A percentile compares a stretch with the other conserved stretches of the same genome.
These are phyloP conservation scores for Aspergillus fijiensis DNA, from an alignment of 2,329 filamentous ascomycete genomes.

Conservation along the genomic window DNA sequence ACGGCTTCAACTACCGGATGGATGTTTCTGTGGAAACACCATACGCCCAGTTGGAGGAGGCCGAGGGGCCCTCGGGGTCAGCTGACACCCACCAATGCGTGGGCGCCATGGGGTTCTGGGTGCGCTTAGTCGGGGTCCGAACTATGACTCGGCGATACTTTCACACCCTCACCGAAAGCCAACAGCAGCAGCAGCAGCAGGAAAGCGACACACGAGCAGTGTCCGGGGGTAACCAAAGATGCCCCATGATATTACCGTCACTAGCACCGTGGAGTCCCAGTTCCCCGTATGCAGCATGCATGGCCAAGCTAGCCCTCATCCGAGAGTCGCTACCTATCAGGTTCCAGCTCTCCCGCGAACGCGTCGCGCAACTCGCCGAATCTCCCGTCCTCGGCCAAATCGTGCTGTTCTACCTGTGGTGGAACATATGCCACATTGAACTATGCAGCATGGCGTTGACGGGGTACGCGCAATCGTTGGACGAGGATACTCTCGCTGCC, in stretches of 20 bases:
- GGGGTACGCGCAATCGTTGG: not conserved
- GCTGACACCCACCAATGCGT: not conserved
- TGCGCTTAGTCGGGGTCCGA: not conserved
- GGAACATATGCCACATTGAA: not conserved
- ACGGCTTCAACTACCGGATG: not conserved
- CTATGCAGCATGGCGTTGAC: not conserved
- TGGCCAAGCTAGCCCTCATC: not conserved
- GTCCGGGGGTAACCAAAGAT: not conserved
- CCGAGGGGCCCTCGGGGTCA: not conserved
- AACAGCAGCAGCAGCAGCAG: not conserved
- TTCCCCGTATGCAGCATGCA: not conserved
- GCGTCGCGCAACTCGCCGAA: not conserved
- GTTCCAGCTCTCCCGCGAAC: not conserved
- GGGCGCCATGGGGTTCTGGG: not conserved
- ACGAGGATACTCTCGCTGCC: not conserved
- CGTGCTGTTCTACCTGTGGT: not conserved
- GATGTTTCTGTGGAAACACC: not conserved
- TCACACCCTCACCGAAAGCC: not conserved
- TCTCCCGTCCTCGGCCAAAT: not conserved
- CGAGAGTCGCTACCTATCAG: not conserved
- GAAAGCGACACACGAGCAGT: not conserved
- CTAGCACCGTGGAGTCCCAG: not conserved
- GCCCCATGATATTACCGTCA: too few species aligned
- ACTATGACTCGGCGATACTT: not conserved
- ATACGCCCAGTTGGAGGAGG: not conserved